Evolutionary conservation across 306 rosid genomes (phyloP).

Genomic region (Fragaria nilgerrensis): DNA sequence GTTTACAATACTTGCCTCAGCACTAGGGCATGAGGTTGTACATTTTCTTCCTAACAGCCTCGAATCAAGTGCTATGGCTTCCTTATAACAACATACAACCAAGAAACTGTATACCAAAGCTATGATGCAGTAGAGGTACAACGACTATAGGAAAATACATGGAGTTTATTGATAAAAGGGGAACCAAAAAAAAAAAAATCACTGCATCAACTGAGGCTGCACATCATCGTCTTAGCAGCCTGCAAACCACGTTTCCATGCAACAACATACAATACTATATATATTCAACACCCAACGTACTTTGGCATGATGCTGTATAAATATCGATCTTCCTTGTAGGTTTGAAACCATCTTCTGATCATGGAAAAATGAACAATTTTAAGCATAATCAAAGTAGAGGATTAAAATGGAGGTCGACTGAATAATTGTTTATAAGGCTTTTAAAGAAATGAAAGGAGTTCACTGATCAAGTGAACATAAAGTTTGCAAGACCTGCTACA

Average conservation of each 20-base stretch:
- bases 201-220: conserved; percentile 4
- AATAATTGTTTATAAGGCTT: not conserved
- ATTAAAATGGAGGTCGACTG: not conserved
- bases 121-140: not conserved
- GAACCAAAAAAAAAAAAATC: not conserved
- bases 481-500: conserved; percentile 14
- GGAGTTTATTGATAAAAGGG: not conserved
- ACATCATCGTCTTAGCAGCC: conserved; percentile 30
- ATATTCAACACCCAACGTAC: conserved; percentile 1
- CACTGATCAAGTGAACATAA: conserved; percentile 2
- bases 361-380: conserved; percentile 4
- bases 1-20: conserved; percentile 5
- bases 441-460: not conserved
- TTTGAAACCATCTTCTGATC: conserved; percentile 69
- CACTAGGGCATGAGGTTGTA: not conserved
- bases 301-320: not conserved
- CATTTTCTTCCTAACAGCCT: not conserved
- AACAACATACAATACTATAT: not conserved
- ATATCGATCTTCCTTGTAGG: conserved; percentile 25
- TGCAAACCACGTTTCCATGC: conserved; percentile 64
- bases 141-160: not conserved
- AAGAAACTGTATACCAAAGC: not conserved
- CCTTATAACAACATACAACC: not conserved
- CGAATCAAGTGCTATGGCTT: not conserved
- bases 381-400: conserved; percentile 7